Conservation (phyloP, 768 basidiomycete species). For the Crucibulum laeve region DNA sequence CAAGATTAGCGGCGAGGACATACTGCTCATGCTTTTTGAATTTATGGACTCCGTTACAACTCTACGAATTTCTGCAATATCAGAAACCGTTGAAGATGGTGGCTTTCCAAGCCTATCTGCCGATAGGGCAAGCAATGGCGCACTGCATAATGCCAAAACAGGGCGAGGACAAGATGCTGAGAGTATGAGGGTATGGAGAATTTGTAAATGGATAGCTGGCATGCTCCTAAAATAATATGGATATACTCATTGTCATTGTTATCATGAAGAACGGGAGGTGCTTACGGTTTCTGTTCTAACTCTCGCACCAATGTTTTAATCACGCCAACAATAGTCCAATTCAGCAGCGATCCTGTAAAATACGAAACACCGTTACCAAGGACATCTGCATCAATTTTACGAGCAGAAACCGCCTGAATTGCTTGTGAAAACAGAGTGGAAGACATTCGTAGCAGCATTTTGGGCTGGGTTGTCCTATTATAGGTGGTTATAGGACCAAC, state of each 20-base stretch:
- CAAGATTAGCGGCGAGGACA: conserved; percentile 9
- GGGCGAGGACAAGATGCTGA: conserved; percentile 62
- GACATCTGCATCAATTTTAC: conserved; percentile 63
- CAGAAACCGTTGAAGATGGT: conserved; percentile 19
- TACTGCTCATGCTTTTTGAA: conserved; percentile 32
- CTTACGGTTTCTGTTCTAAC: conserved; percentile 52
- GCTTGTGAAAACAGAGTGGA: conserved; percentile 66
- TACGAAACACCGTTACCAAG: conserved; percentile 75
- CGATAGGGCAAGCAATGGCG: conserved; percentile 43
- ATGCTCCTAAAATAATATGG: conserved; percentile 32
- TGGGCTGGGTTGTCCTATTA: conserved; percentile 67
- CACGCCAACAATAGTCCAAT: conserved; percentile 78
- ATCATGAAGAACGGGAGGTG: background rate
- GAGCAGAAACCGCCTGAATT: conserved; percentile 37
- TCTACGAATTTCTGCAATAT: conserved; percentile 33
- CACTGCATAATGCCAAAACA: conserved; percentile 61
- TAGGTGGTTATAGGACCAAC: conserved; percentile 1
- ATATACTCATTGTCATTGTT: background rate
- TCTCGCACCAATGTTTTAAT: conserved; percentile 60
- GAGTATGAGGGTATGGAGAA: conserved; percentile 62
- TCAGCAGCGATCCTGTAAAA: conserved; percentile 67
- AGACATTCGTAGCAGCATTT: conserved; percentile 61
- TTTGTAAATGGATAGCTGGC: conserved; percentile 51
- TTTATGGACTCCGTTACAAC: conserved; percentile 35
- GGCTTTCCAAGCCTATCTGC: conserved; percentile 30